A percentile compares a stretch with the other conserved stretches of the same genome.
phyloP scores from a whole-genome alignment of 2,329 filamentous ascomycete genomes.

The Exophiala xenobiotica region DNA sequence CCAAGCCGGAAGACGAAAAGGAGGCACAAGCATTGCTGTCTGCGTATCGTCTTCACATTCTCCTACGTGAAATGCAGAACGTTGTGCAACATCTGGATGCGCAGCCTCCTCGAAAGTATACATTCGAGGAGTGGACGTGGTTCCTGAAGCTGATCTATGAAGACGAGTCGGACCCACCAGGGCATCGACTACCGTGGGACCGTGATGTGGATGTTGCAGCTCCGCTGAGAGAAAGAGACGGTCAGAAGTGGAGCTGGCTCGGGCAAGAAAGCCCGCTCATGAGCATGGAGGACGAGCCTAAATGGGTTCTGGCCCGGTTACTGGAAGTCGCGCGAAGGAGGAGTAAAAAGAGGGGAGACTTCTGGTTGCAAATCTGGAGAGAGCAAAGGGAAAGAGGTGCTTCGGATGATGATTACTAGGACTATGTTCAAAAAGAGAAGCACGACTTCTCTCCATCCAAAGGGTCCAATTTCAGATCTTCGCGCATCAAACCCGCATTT shows the following conservation, averaged over 20 bases:
- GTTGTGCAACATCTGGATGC: slow-evolving; percentile 31
- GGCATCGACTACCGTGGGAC: slow-evolving; percentile 1
- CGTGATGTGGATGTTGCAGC: background rate
- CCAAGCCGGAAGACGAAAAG: slow-evolving; percentile 13
- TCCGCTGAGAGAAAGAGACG: background rate
- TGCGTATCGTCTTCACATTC: slow-evolving; percentile 5
- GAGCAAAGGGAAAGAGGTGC: background rate
- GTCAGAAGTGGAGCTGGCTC: slow-evolving; percentile 5
- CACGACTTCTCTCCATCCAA: too few relatives aligned
- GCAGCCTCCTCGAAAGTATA: slow-evolving; percentile 26
- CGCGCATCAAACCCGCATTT: too few relatives aligned
- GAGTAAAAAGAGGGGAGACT: slow-evolving; percentile 5
- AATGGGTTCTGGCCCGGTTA: slow-evolving; percentile 1
- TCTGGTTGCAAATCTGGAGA: background rate
- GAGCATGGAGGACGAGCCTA: slow-evolving; percentile 10
- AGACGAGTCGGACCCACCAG: background rate
- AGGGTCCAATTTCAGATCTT: too few relatives aligned
- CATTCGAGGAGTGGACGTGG: slow-evolving; percentile 24
- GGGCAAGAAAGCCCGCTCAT: slow-evolving; percentile 5
- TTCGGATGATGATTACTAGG: background rate
- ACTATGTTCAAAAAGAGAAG: too few relatives aligned
- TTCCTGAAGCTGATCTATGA: slow-evolving; percentile 8
- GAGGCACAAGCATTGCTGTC: slow-evolving; percentile 23
- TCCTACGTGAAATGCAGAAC: slow-evolving; percentile 29
- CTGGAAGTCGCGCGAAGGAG: background rate